These are phyloP conservation scores for Alternaria dauci DNA, from an alignment of 2,329 filamentous ascomycete species.

Conservation along the genomic window DNA sequence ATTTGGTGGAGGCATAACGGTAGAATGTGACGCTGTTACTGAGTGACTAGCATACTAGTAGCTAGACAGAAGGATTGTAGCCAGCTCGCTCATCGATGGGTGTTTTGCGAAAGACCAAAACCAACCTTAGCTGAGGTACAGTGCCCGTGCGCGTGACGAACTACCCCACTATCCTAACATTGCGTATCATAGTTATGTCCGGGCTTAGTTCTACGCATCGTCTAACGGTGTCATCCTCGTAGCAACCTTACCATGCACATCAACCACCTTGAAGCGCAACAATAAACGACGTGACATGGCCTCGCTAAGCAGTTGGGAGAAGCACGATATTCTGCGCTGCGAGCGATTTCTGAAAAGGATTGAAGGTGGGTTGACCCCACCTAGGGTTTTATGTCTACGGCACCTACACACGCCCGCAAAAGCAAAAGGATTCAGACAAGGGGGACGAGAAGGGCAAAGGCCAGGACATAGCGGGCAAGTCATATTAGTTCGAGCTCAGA, in stretches of 20 bases:
- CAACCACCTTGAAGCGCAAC: not conserved
- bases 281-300: not conserved
- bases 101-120: no score
- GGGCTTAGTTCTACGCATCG: no score
- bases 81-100: no score
- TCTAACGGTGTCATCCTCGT: no score
- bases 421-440: constrained; percentile 1
- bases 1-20: accelerated
- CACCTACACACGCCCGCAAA: constrained; percentile 5
- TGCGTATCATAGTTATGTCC: no score
- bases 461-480: not conserved
- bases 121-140: no score
- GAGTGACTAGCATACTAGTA: no score
- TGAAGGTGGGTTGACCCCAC: constrained; percentile 2
- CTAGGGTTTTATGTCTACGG: constrained; percentile 9
- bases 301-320: constrained; percentile 4
- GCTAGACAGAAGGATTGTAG: no score
- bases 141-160: no score
- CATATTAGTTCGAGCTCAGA: not conserved
- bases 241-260: no score
- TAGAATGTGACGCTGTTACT: no score
- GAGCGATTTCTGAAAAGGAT: constrained; percentile 1
- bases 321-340: constrained; percentile 7
- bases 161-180: no score
- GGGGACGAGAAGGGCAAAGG: not conserved